Base-by-base conservation (phyloP, 2,329 filamentous ascomycete genomes). In the Monosporascus ibericus region DNA sequence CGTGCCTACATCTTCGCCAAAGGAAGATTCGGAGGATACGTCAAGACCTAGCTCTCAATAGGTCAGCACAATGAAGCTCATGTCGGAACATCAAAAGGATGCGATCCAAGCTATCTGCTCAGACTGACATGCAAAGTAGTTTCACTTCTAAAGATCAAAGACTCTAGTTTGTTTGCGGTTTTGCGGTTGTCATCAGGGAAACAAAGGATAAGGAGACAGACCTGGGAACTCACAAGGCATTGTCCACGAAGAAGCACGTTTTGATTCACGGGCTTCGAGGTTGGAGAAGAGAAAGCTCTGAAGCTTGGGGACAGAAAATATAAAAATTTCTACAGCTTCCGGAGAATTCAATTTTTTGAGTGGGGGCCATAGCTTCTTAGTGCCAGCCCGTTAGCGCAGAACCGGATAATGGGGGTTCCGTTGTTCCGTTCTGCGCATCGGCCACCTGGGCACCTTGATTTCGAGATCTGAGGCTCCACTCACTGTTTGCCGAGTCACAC, bases 71-170 rank as follows among this genome's bases (percentile, higher is more conserved):
- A 56, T 48, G 50, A 58, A 57, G 54, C 49, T 54, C 18, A 40
- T 55, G 50, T 34, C 39, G 44, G 24, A 40, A 46, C 46, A 48
- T 50, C 34, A 22, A 37, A 46, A 51, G 30, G 36, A 22, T 48
- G 44, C 52, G 44, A 44, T 52, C 18, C 38, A 22, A 47, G 25
- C 52, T 65, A 58, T 59, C 68, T 68, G 72, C 79, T 94, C 89
- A 94, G 89, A 90, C 89, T 94, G 89, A 94, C 88, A 88, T 92
- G 85, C 82, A 85, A 89, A 82, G 79, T 83, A 72, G 86, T 92
- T 92, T 92, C 88, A 92, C 86, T 80, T 84, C 79, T 71, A 70
- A 70, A 77, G 87, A 85, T 95, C 90, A 94, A 94, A 95, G 90
- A 95, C 90, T 95, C 90, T 95, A 95, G 73, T 72, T 75, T 78